Evolutionary conservation across 345 rosid genomes (phyloP).

Genomic region (Eucalyptus pauciflora): DNA sequence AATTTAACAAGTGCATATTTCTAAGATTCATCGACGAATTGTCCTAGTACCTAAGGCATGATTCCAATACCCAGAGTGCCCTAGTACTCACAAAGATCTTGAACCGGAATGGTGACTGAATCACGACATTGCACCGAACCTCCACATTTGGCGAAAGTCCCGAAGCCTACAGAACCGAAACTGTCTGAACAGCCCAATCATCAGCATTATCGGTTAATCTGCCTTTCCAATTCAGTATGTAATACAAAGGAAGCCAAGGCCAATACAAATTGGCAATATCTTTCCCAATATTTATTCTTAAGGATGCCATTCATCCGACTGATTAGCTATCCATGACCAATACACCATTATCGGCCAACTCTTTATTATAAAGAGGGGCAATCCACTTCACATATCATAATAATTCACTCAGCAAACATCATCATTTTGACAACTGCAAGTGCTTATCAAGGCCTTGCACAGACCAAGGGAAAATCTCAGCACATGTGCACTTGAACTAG

Average conservation of each 20-base stretch:
- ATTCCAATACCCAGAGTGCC: not conserved
- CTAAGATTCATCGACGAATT: not conserved
- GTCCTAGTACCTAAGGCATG: not conserved
- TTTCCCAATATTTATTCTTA: not conserved
- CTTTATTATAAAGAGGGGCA: not conserved
- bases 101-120: not conserved
- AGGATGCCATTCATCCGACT: not conserved
- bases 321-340: not conserved
- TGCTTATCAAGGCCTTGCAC: not conserved
- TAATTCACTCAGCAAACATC: not conserved
- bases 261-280: not conserved
- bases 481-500: conserved; percentile 34
- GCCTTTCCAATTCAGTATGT: not conserved
- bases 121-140: not conserved
- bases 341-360: not conserved
- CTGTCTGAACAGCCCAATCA: not conserved
- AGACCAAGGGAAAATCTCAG: not conserved
- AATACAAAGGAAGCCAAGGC: not conserved
- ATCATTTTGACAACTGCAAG: conserved; percentile 3
- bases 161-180: not conserved
- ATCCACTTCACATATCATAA: not conserved
- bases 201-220: not conserved
- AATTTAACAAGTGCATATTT: not conserved
- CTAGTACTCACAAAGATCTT: not conserved
- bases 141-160: not conserved